Percentiles rank a stretch among this genome's conserved stretches.
Evolutionary conservation across 2,329 filamentous ascomycete genomes (phyloP).

Genomic region (Samsoniella hepiali): DNA sequence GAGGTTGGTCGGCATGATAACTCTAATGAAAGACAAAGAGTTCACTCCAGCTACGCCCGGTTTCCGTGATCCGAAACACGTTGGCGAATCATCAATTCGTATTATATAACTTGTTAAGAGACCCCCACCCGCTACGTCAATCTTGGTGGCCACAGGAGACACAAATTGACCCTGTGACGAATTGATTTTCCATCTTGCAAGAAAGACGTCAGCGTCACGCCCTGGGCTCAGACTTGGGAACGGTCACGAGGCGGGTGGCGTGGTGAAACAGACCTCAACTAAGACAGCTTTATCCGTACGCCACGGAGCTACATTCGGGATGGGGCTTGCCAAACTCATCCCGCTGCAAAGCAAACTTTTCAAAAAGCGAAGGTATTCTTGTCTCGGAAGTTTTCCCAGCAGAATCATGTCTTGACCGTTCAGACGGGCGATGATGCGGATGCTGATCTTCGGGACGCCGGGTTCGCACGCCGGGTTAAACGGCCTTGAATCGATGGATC

Average conservation of each 20-base stretch:
- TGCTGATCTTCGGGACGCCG: not conserved
- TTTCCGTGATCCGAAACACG: not conserved
- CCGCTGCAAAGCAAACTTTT: conserved; percentile 5
- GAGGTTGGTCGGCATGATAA: not conserved
- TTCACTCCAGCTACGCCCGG: not conserved
- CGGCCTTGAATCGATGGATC: too few relatives aligned
- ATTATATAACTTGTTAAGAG: not conserved
- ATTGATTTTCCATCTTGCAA: not conserved
- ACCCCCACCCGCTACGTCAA: not conserved
- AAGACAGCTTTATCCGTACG: conserved; percentile 9
- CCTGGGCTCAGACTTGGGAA: not conserved
- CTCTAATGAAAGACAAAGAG: not conserved
- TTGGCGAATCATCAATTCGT: not conserved
- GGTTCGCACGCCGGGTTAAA: not conserved
- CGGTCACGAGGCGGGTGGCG: conserved; percentile 13
- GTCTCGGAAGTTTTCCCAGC: not conserved
- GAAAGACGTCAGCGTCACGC: not conserved
- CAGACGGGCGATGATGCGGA: not conserved
- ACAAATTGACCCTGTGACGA: not conserved
- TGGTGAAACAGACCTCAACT: conserved; percentile 11
- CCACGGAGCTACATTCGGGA: not conserved
- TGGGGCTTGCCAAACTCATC: not conserved
- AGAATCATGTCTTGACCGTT: not conserved
- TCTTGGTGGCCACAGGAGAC: not conserved
- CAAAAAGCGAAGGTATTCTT: not conserved